Base-by-base conservation (phyloP, 257 asterid species). In the Galeopsis tetrahit region DNA sequence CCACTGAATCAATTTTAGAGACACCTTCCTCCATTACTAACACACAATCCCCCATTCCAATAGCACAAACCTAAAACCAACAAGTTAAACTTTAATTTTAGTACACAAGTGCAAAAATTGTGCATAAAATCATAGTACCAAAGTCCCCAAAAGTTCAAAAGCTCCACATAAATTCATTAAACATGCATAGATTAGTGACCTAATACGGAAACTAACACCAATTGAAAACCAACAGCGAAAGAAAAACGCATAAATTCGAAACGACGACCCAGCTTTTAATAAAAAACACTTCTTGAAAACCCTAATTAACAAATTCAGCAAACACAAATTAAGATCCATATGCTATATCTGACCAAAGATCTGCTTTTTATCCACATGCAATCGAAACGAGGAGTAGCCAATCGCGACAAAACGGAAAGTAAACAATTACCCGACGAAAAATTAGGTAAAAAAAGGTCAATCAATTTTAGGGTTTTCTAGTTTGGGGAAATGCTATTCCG, bases 381-480 rank as follows among this genome's bases (percentile, higher is more conserved):
- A 63, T 78, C 56, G 69, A 42, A 63, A 28, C 6, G 6, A 34
- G 32, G 3, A 56, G 55, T 2, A 69, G 46, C 15, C 5, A 57
- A 65, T 71, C 44, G 21, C 58, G 11, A 42, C 6, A 52, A 59
- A 72, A 5, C 15, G 63, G 78, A 68, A 48, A 72, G 31, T 6
- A 56, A 57, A 69, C 8, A 53, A 71, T 7, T 56, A 36, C 63
- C 13, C 63, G 58, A 39, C 7, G 10, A 75, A 74, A 44, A 11
- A 55, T 57, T n/a, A 63, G 32, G 28, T 21, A n/a, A 63, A 15
- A 6, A 59, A 10, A 35, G 34, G 59, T 65, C 70, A 56, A 80
- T 53, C 17, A 68, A 77, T 32, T 70, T 82, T 87, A 88, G 89
- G 96, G 87, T 83, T 91, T 83, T 39, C 78, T 70, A 48, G 66